phyloP scores from a whole-genome alignment of 768 basidiomycete genomes.

The Cystoderma amianthinum region DNA sequence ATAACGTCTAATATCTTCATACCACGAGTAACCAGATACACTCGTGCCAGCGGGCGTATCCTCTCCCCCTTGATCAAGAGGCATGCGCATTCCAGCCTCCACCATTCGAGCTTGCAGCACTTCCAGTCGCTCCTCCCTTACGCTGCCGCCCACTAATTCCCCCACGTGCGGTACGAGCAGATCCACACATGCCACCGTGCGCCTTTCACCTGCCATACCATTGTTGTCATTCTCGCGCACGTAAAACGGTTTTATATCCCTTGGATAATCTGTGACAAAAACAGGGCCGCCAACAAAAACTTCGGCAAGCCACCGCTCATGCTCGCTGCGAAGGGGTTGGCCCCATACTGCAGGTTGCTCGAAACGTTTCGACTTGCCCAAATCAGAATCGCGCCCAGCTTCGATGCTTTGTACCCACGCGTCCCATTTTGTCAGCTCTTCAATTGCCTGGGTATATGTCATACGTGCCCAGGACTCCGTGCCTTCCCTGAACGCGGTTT shows the following conservation, averaged over 20 bases:
- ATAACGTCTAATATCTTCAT: constrained; percentile 74
- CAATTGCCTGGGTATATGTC: constrained; percentile 73
- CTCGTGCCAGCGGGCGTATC: constrained; percentile 38
- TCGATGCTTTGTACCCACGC: not conserved
- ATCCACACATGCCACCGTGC: constrained; percentile 92
- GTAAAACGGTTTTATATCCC: constrained; percentile 86
- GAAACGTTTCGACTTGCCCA: constrained; percentile 34
- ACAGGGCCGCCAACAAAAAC: constrained; percentile 63
- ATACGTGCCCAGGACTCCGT: constrained; percentile 58
- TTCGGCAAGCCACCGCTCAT: constrained; percentile 88
- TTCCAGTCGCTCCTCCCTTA: constrained; percentile 71
- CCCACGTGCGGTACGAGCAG: constrained; percentile 83
- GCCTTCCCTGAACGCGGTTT: constrained; percentile 24
- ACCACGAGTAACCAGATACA: constrained; percentile 50
- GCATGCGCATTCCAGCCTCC: constrained; percentile 20
- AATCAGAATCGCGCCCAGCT: constrained; percentile 6
- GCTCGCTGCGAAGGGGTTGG: constrained; percentile 72
- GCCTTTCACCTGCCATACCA: not conserved
- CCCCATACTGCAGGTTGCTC: constrained; percentile 62
- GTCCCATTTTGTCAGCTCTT: constrained; percentile 36
- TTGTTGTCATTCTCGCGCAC: constrained; percentile 71
- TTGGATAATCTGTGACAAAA: constrained; percentile 90
- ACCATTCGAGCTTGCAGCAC: constrained; percentile 46
- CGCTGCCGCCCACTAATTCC: constrained; percentile 88
- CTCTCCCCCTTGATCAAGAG: no score